Conservation (phyloP, 805 yeast genomes). For the Candida boleticola region DNA sequence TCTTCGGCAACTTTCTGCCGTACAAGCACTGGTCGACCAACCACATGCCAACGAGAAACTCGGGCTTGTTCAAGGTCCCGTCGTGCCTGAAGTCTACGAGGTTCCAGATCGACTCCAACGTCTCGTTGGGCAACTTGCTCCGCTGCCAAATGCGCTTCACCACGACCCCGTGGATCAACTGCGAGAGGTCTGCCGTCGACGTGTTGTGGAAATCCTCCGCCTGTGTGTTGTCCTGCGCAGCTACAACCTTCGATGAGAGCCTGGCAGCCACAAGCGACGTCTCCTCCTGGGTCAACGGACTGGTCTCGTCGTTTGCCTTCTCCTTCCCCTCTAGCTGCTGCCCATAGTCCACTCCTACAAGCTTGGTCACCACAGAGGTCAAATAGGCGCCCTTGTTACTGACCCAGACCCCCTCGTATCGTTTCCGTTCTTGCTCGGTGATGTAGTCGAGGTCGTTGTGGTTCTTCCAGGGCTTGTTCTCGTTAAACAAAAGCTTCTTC, state of each 20-base stretch:
- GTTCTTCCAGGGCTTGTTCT: slow-evolving; percentile 91
- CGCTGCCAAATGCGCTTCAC: slow-evolving; percentile 81
- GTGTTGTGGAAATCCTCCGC: slow-evolving; percentile 25
- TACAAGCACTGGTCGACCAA: slow-evolving; percentile 92
- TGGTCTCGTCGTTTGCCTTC: neutral
- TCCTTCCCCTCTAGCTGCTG: slow-evolving; percentile 7
- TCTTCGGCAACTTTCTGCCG: slow-evolving; percentile 83
- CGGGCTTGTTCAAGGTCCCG: slow-evolving; percentile 74
- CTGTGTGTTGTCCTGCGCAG: slow-evolving; percentile 21
- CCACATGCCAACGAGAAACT: slow-evolving; percentile 98
- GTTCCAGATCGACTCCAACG: slow-evolving; percentile 60
- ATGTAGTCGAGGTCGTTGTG: slow-evolving; percentile 57
- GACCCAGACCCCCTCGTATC: slow-evolving; percentile 95
- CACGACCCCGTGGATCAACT: slow-evolving; percentile 55
- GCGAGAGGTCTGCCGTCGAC: slow-evolving; percentile 22
- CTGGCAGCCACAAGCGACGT: slow-evolving; percentile 31
- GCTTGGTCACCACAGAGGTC: slow-evolving; percentile 30
- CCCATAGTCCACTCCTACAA: slow-evolving; percentile 27
- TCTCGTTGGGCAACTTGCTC: slow-evolving; percentile 65
- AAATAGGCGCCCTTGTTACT: slow-evolving; percentile 73
- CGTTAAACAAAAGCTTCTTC: slow-evolving; percentile 58
- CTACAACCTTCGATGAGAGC: slow-evolving; percentile 27
- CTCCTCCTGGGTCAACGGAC: slow-evolving; percentile 16
- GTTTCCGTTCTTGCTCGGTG: slow-evolving; percentile 67
- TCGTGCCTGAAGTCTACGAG: slow-evolving; percentile 65